Percentiles rank a stretch among this genome's conserved stretches.
Evolutionary conservation across 2,329 filamentous ascomycete genomes (phyloP).

Genomic region (Neofusicoccum kwambonambiense): DNA sequence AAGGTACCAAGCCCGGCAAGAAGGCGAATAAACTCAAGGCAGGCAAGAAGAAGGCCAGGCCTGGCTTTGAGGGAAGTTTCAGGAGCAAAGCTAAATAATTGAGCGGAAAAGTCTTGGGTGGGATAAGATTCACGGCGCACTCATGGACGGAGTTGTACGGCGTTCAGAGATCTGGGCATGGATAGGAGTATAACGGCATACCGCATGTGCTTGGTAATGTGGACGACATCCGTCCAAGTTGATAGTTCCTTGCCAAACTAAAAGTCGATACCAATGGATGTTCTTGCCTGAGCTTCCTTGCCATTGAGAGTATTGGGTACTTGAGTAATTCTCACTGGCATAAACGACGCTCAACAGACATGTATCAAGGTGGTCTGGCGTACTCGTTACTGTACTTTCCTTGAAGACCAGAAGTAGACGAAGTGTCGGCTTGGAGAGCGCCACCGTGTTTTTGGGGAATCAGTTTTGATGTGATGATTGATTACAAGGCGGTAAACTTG

Average conservation of each 20-base stretch:
- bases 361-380: no score
- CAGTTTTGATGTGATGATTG: not conserved
- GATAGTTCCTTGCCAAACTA: not conserved
- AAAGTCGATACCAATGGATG: not conserved
- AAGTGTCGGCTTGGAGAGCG: no score
- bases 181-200: slow-evolving; percentile 3
- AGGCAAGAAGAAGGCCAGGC: slow-evolving; percentile 44
- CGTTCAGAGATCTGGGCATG: slow-evolving; percentile 5
- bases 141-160: not conserved
- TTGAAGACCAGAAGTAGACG: no score
- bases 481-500: not conserved
- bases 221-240: not conserved
- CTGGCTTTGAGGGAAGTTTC: slow-evolving; percentile 67
- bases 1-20: slow-evolving; percentile 65
- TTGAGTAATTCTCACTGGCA: not conserved
- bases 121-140: not conserved
- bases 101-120: not conserved
- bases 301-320: no score
- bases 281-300: not conserved
- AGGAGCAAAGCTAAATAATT: slow-evolving; percentile 40
- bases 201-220: not conserved
- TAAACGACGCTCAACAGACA: no score
- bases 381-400: no score
- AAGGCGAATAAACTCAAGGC: slow-evolving; percentile 54
- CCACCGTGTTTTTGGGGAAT: no score